Conservation (phyloP, 2,329 filamentous ascomycete species). For the Talaromyces marneffei region DNA sequence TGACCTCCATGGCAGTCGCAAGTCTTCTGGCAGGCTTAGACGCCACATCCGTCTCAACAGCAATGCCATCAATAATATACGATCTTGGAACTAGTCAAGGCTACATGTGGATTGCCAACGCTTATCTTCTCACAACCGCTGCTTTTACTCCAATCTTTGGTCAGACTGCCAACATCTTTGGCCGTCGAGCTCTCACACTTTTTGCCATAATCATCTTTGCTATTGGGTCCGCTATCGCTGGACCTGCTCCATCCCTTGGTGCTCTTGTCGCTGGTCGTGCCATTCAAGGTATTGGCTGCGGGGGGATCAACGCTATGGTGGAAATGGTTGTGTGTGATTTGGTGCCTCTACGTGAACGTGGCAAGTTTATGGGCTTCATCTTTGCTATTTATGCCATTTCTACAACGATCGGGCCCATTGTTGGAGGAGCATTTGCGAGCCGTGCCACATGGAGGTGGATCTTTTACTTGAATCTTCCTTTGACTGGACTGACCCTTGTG, state of each 20-base stretch:
- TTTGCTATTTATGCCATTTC: constrained; percentile 39
- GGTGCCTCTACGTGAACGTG: constrained; percentile 45
- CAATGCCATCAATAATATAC: background rate
- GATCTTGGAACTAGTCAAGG: background rate
- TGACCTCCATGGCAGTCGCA: constrained; percentile 5
- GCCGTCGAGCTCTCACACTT: constrained; percentile 12
- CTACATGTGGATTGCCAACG: background rate
- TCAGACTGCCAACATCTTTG: constrained; percentile 13
- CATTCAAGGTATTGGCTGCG: constrained; percentile 49
- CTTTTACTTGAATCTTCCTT: constrained; percentile 24
- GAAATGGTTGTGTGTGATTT: constrained; percentile 49
- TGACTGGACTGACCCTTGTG: constrained; percentile 15
- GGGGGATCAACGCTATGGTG: constrained; percentile 40
- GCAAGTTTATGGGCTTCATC: constrained; percentile 38
- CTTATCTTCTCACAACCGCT: background rate
- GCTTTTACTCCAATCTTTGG: constrained; percentile 1
- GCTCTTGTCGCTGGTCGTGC: constrained; percentile 50
- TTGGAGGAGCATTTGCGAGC: constrained; percentile 20
- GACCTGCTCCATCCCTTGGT: constrained; percentile 8
- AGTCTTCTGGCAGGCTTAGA: constrained; percentile 19
- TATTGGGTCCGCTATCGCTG: constrained; percentile 13
- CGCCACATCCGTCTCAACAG: constrained; percentile 30
- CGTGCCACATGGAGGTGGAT: constrained; percentile 24
- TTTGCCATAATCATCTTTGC: constrained; percentile 7
- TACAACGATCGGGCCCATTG: constrained; percentile 29